Conservation (phyloP, 352 stramenopile species). For the Phytopythium aichiense region DNA sequence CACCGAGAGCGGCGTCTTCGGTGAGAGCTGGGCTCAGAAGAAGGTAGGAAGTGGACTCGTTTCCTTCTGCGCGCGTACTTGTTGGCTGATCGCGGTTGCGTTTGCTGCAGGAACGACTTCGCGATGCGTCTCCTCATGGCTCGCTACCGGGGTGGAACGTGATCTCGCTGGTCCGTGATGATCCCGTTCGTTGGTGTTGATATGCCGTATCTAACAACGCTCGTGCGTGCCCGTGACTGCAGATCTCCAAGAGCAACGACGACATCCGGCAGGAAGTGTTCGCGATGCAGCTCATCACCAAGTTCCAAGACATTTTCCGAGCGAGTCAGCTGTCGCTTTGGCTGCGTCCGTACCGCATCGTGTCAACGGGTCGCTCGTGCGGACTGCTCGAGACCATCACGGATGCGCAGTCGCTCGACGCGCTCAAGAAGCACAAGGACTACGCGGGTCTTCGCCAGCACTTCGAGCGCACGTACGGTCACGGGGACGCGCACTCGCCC, state of each 20-base stretch:
- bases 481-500: constrained; percentile 32
- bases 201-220: constrained; percentile 1
- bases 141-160: constrained; percentile 90
- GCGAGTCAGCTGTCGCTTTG: constrained; percentile 91
- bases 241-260: constrained; percentile 97
- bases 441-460: constrained; percentile 86
- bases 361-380: constrained; percentile 88
- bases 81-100: not conserved
- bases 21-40: constrained; percentile 94
- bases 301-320: constrained; percentile 91
- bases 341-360: constrained; percentile 92
- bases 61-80: not conserved
- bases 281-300: constrained; percentile 93
- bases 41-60: constrained; percentile 39
- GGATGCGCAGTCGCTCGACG: constrained; percentile 94
- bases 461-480: constrained; percentile 88
- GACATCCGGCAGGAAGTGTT: constrained; percentile 96
- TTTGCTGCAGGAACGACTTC: constrained; percentile 63
- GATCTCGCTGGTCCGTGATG: constrained; percentile 63
- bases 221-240: not conserved
- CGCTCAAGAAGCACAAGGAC: constrained; percentile 89
- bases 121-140: constrained; percentile 80
- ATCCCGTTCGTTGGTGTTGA: not conserved
- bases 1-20: constrained; percentile 67
- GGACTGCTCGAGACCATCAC: constrained; percentile 95